Evolutionary conservation across 331 rosid species (phyloP).

Genomic region (Pyracantha coccinea): DNA sequence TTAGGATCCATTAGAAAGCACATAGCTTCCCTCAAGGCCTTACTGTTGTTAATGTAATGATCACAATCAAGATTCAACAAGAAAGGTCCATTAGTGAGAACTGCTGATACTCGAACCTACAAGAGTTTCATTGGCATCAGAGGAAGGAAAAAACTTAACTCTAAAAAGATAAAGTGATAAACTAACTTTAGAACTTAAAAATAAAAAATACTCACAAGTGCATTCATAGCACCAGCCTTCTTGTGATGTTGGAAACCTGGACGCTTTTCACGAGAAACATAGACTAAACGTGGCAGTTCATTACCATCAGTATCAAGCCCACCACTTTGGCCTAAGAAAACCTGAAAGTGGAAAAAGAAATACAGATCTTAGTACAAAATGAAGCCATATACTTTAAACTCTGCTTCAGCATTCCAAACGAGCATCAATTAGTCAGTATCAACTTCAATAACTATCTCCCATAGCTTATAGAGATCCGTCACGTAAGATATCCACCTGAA

Average conservation of each 20-base stretch:
- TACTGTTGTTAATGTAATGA: slow-evolving; percentile 94
- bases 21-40: slow-evolving; percentile 98
- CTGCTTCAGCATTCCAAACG: background rate
- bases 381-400: background rate
- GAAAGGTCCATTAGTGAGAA: slow-evolving; percentile 96
- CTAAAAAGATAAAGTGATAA: background rate
- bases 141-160: background rate
- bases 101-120: slow-evolving; percentile 98
- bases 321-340: slow-evolving; percentile 98
- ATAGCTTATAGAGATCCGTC: background rate
- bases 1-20: slow-evolving; percentile 99
- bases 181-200: background rate
- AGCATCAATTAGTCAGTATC: background rate
- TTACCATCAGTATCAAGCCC: slow-evolving; percentile 92
- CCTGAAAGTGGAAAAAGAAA: slow-evolving; percentile 36
- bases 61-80: slow-evolving; percentile 99
- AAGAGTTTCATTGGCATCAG: slow-evolving; percentile 8
- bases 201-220: slow-evolving; percentile 62
- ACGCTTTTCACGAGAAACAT: slow-evolving; percentile 25
- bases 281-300: slow-evolving; percentile 90
- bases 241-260: slow-evolving; percentile 99
- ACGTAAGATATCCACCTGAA: slow-evolving; percentile 54
- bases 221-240: slow-evolving; percentile 99
- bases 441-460: background rate
- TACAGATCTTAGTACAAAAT: background rate